Conservation (phyloP, 1,284 basidiomycete species). For the Sparassis latifolia region DNA sequence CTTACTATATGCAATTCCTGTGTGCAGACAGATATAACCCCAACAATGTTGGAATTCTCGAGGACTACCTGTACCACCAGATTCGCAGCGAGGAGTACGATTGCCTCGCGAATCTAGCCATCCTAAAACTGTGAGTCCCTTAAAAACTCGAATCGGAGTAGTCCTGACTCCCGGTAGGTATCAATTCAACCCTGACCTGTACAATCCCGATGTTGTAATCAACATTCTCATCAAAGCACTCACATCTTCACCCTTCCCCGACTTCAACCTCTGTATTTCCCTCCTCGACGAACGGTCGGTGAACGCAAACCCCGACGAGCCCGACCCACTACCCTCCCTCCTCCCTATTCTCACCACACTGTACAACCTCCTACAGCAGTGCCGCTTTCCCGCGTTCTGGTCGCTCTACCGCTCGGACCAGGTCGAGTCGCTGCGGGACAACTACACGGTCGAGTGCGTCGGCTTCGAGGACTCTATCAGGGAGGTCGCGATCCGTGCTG, state of each 20-base stretch:
- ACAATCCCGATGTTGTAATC: slow-evolving; percentile 89
- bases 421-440: slow-evolving; percentile 69
- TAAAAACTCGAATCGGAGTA: too few relatives aligned
- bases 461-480: slow-evolving; percentile 81
- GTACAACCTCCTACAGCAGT: slow-evolving; percentile 76
- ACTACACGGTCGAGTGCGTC: slow-evolving; percentile 76
- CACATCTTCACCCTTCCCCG: slow-evolving; percentile 76
- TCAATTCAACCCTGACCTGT: slow-evolving; percentile 93
- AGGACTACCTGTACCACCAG: slow-evolving; percentile 93
- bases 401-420: slow-evolving; percentile 59
- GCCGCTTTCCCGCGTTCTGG: slow-evolving; percentile 92
- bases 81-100: slow-evolving; percentile 89
- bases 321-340: slow-evolving; percentile 69
- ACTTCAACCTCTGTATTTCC: slow-evolving; percentile 91
- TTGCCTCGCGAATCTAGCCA: slow-evolving; percentile 87
- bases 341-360: slow-evolving; percentile 74
- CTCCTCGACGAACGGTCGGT: slow-evolving; percentile 73
- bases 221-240: slow-evolving; percentile 94
- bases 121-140: slow-evolving; percentile 68
- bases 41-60: slow-evolving; percentile 85
- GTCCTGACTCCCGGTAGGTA: slow-evolving; percentile 47
- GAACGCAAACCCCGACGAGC: slow-evolving; percentile 64
- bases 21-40: slow-evolving; percentile 89
- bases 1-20: too few relatives aligned
- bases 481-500: slow-evolving; percentile 69